Percentiles rank a stretch among this genome's conserved stretches.
These are phyloP conservation scores for Lichtheimia hyalospora DNA, from an alignment of 371 early-diverging fungal genomes.

Conservation along the genomic window DNA sequence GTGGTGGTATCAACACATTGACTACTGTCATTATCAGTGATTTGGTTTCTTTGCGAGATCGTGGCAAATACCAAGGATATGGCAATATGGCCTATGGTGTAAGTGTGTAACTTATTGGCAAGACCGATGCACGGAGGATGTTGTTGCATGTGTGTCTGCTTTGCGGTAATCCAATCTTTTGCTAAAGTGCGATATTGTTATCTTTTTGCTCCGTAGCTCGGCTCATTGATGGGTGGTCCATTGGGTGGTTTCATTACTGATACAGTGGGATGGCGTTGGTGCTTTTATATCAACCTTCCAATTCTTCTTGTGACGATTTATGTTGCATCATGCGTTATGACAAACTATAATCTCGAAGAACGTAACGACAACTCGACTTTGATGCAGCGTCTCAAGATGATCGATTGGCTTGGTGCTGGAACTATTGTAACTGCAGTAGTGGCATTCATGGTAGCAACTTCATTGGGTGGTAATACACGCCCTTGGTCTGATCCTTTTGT, in stretches of 20 bases:
- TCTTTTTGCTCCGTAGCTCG: conserved; percentile 41
- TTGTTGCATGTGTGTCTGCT: too few relatives aligned
- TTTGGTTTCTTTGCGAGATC: conserved; percentile 47
- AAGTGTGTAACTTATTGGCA: conserved; percentile 17
- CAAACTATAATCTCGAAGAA: conserved; percentile 41
- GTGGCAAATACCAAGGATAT: conserved; percentile 51
- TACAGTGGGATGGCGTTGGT: conserved; percentile 57
- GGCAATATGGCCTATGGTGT: conserved; percentile 47
- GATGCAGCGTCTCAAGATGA: conserved; percentile 51
- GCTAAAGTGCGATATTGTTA: too few relatives aligned
- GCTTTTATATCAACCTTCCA: conserved; percentile 80
- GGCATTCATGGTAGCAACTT: conserved; percentile 57
- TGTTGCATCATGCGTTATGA: conserved; percentile 35
- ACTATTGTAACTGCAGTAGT: conserved; percentile 53
- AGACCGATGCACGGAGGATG: too few relatives aligned
- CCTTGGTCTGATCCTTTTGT: conserved; percentile 62
- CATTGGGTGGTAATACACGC: conserved; percentile 66
- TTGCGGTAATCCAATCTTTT: not conserved
- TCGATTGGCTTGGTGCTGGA: conserved; percentile 66
- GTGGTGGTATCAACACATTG: conserved; percentile 59
- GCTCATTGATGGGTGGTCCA: conserved; percentile 71
- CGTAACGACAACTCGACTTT: conserved; percentile 37
- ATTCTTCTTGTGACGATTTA: conserved; percentile 58
- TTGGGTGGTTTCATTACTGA: conserved; percentile 63
- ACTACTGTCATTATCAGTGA: conserved; percentile 45